These are phyloP conservation scores for Solanum neorickii DNA, from an alignment of 257 asterid species.

Conservation along the genomic window DNA sequence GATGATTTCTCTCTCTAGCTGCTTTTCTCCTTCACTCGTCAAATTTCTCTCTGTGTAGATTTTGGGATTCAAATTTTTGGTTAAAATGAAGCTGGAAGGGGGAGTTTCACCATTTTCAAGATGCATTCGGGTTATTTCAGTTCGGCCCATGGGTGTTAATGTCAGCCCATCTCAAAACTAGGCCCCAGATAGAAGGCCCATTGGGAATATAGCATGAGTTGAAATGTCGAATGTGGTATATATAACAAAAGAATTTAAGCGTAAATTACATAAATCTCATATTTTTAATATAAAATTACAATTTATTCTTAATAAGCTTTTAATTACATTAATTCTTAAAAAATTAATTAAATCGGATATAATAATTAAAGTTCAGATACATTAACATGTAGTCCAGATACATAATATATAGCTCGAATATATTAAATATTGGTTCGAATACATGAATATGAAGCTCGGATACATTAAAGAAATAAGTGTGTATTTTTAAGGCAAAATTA, in stretches of 20 bases:
- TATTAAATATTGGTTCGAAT: too few species aligned
- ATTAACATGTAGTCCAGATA: too few species aligned
- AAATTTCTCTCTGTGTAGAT: not conserved
- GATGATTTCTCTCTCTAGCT: not conserved
- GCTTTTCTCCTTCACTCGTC: not conserved
- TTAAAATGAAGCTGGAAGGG: not conserved
- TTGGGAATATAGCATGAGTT: not conserved
- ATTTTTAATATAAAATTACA: too few species aligned
- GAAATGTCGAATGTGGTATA: not conserved
- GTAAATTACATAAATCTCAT: too few species aligned
- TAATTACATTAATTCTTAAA: too few species aligned
- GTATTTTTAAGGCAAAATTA: too few species aligned
- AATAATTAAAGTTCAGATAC: too few species aligned
- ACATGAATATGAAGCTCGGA: too few species aligned
- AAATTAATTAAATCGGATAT: too few species aligned
- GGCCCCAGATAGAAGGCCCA: not conserved
- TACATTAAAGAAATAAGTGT: too few species aligned
- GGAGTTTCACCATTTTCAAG: not conserved
- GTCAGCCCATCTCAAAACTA: not conserved
- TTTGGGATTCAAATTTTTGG: not conserved
- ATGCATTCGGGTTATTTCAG: not conserved
- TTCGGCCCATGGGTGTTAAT: not conserved
- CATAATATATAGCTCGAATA: too few species aligned
- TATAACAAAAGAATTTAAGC: not conserved
- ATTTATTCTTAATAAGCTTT: too few species aligned